Evolutionary conservation across 2,329 filamentous ascomycete genomes (phyloP), one percentile per base, ranked within the genome.

Genomic region (Atkinsonella hypoxylon): DNA sequence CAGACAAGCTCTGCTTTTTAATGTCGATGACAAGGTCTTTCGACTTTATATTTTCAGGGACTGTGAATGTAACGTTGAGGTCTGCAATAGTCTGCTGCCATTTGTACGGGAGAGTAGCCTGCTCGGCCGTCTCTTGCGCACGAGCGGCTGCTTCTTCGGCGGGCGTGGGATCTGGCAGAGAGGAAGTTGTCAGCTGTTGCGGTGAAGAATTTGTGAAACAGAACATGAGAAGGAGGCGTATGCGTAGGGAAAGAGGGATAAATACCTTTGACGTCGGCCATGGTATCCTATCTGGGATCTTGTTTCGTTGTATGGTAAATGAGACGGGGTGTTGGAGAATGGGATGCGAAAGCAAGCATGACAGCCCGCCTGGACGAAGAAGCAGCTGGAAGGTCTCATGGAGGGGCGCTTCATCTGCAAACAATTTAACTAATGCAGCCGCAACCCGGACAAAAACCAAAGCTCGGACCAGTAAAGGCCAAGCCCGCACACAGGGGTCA

Each of bases 31-130:
- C 81, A 36, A 98, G 71, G 65, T 98, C 93, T 59, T 78, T 80
- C 39, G 82, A 88, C 70, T 94, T 94, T 59, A 91, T 73, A 67
- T 90, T 95, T 22, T 78, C 85, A 0, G 91, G 85, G 1, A 98
- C 81, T 30, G 78, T 73, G 53, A 94, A 77, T 47, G 78, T 84
- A 61, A 97, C 71, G 64, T 95, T 88, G 54, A 96, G 72, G 64
- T 97, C 93, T 59, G 77, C 77, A 65, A 98, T 95, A 22, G 86
- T 90, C 72, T 98, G 93, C 11, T 79, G 86, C 93, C 93, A 98
- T 72, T 94, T 93, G 82, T 98, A 98, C 1, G 93, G 93, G 41
- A 98, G 82, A 22, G 84, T 80, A 41, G 83, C 85, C 74, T 98
- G 93, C 72, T 98, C 93, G 60, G 83, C 85, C 51, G 79, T 75